These are phyloP conservation scores for Kitagawia praeruptora DNA, from an alignment of 129 eudicot genomes.

Conservation along the genomic window DNA sequence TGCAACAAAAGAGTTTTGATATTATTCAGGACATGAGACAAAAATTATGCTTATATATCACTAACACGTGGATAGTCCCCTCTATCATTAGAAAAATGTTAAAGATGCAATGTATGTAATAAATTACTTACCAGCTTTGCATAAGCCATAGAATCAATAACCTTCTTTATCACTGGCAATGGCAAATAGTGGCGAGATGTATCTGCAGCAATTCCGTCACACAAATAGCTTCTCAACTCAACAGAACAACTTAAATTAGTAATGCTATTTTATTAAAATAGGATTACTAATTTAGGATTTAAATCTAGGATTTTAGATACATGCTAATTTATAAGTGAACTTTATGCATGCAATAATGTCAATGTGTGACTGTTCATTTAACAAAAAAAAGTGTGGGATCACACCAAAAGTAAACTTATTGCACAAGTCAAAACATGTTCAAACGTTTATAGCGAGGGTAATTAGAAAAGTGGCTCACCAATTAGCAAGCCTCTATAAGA, in stretches of 20 bases:
- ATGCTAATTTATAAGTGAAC: background rate
- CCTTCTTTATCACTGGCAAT: slow-evolving; percentile 68
- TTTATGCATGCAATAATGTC: background rate
- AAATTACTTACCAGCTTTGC: slow-evolving; percentile 72
- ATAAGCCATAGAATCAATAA: slow-evolving; percentile 92
- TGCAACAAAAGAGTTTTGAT: background rate
- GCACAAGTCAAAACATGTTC: background rate
- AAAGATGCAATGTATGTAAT: slow-evolving; percentile 1
- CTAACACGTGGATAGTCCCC: background rate
- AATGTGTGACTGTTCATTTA: background rate
- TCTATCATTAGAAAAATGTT: background rate
- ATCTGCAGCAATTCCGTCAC: slow-evolving; percentile 44
- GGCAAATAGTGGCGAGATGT: slow-evolving; percentile 96
- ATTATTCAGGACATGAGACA: background rate
- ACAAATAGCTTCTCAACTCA: slow-evolving; percentile 2
- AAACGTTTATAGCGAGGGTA: background rate
- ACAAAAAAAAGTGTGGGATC: background rate
- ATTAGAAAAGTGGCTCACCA: slow-evolving; percentile 43
- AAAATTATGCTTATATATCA: background rate
- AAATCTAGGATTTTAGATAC: background rate
- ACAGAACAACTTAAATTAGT: background rate
- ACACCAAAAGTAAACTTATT: background rate
- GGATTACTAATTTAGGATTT: background rate
- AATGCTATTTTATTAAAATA: background rate
- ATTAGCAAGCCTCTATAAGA: slow-evolving; percentile 82